Evolutionary conservation across 192 early-diverging fungal species (phyloP), one percentile per base, ranked within the genome.

Genomic region (Coemansia sp.): DNA sequence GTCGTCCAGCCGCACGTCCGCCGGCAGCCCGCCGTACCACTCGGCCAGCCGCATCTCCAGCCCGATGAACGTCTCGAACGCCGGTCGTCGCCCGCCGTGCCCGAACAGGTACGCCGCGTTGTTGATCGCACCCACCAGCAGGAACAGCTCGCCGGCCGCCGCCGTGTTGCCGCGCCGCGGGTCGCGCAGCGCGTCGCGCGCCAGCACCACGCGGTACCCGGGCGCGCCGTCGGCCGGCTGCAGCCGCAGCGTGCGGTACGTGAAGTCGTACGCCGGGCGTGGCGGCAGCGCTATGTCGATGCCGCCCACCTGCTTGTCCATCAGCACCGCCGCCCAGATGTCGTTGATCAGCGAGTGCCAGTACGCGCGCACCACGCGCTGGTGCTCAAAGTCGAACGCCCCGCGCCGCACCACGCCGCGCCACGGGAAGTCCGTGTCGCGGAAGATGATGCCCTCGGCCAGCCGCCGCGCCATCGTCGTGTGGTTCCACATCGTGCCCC

Each of bases 401-500:
- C 61, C 58, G 34, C 41, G 53, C 75, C 66, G 66, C 45, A 78
- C 69, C 45, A 78, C 69, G 23, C 57, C 75, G 18, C 25, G 27
- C 75, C 75, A 78, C n/a, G 75, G 75, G 46, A 72, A 78, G 47
- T 71, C 69, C 1, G 75, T 66, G n/a, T 73, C 59, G 22, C 70
- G 58, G 37, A 78, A 62, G 17, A 73, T 78, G 17, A 78, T 59
- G 21, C 73, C 73, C 57, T 77, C 73, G 21, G 73, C 67, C 39
- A 77, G 57, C 18, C 73, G 55, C 43, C 73, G 50, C 18, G 73
- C 73, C 73, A 77, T 70, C 12, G 73, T 77, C 57, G 73, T 77
- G 61, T 77, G 73, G 68, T 70, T 77, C 73, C 73, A 77, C 73
- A 77, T 71, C 9, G 64, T 77, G 64, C 68, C 68, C 73, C 73